phyloP scores from a whole-genome alignment of 2,329 filamentous ascomycete species.

The Colletotrichum endophyticum region DNA sequence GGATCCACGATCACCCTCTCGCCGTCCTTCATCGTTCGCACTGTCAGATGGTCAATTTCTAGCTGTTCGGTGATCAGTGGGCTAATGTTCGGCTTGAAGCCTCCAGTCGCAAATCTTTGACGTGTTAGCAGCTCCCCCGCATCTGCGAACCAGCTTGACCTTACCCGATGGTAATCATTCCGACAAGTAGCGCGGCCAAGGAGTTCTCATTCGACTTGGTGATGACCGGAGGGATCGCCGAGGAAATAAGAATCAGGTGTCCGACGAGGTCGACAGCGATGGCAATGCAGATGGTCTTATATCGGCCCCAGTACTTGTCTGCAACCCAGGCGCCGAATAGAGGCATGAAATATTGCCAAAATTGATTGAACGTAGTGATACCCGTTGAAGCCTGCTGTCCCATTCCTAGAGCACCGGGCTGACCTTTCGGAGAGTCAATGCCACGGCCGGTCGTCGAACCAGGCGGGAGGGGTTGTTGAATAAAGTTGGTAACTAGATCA shows the following conservation, averaged over 20 bases:
- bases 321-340: slow-evolving; percentile 56
- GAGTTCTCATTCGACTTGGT: slow-evolving; percentile 54
- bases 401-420: slow-evolving; percentile 61
- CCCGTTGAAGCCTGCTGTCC: slow-evolving; percentile 57
- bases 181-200: slow-evolving; percentile 68
- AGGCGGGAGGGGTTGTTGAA: slow-evolving; percentile 60
- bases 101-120: slow-evolving; percentile 67
- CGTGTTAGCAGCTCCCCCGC: background rate
- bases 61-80: slow-evolving; percentile 72
- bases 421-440: slow-evolving; percentile 30
- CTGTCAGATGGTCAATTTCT: slow-evolving; percentile 56
- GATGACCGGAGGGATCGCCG: slow-evolving; percentile 69
- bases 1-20: slow-evolving; percentile 71
- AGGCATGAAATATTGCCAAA: slow-evolving; percentile 67
- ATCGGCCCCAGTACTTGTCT: slow-evolving; percentile 69
- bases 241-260: slow-evolving; percentile 69
- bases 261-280: slow-evolving; percentile 68
- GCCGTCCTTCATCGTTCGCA: slow-evolving; percentile 57
- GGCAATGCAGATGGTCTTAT: slow-evolving; percentile 69
- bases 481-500: slow-evolving; percentile 61
- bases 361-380: slow-evolving; percentile 54
- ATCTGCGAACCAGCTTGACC: background rate
- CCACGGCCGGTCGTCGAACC: slow-evolving; percentile 60
- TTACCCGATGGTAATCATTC: slow-evolving; percentile 46
- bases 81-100: slow-evolving; percentile 77